phyloP scores from a whole-genome alignment of 2,329 filamentous ascomycete species.

The Moelleriella libera region DNA sequence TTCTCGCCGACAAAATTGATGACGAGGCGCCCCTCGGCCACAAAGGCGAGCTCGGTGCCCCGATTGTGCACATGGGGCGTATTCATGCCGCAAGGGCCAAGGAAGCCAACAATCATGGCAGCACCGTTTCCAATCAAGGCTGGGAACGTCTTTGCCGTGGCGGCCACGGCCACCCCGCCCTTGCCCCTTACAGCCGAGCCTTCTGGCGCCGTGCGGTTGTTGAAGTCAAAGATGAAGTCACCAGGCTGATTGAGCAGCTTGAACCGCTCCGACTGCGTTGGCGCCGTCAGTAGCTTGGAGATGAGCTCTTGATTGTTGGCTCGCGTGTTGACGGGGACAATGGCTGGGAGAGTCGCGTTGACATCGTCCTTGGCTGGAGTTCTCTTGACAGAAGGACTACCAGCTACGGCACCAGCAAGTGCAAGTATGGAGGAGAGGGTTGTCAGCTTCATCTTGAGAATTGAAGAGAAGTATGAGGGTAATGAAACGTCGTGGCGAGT shows the following conservation, averaged over 20 bases:
- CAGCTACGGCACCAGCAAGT: background rate
- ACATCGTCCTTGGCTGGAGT: constrained; percentile 3
- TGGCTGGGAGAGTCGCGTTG: constrained; percentile 10
- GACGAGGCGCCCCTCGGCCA: constrained; percentile 27
- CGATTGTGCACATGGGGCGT: constrained; percentile 34
- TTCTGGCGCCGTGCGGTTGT: constrained; percentile 8
- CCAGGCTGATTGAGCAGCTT: constrained; percentile 17
- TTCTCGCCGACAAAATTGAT: constrained; percentile 30
- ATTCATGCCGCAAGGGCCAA: constrained; percentile 35
- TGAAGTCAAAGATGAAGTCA: constrained; percentile 30
- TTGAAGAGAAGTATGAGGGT: too few relatives aligned
- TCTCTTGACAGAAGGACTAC: background rate
- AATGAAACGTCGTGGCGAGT: too few relatives aligned
- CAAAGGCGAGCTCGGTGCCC: constrained; percentile 30
- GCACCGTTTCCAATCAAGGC: constrained; percentile 33
- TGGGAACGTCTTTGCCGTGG: constrained; percentile 32
- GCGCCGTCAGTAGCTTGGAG: constrained; percentile 13
- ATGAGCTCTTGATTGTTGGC: constrained; percentile 13
- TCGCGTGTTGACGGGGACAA: constrained; percentile 15
- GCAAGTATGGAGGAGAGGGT: constrained; percentile 1
- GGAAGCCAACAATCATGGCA: constrained; percentile 32
- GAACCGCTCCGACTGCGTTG: constrained; percentile 17
- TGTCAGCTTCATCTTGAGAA: background rate
- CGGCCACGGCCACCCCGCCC: constrained; percentile 23
- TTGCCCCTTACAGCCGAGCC: constrained; percentile 10